A percentile compares a stretch with the other conserved stretches of the same genome.
These are phyloP conservation scores for Magnusiomyces tetraspermus DNA, from an alignment of 1,139 yeast genomes.

Conservation along the genomic window DNA sequence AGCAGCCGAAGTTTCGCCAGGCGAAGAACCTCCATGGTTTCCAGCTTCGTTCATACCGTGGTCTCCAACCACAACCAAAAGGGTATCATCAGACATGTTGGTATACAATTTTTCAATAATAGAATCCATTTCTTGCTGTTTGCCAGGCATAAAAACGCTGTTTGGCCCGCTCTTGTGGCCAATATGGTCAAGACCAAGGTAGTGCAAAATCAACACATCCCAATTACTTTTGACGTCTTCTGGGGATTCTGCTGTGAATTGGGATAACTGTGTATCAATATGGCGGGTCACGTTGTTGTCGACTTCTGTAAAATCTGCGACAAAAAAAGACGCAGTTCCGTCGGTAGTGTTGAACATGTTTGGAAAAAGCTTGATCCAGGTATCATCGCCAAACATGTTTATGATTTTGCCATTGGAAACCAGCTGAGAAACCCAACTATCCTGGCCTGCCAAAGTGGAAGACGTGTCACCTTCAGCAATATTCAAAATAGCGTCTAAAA, in stretches of 20 bases:
- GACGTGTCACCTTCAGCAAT: slow-evolving; percentile 87
- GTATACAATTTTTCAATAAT: slow-evolving; percentile 49
- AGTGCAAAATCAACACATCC: slow-evolving; percentile 85
- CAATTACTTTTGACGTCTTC: slow-evolving; percentile 36
- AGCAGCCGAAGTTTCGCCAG: slow-evolving; percentile 86
- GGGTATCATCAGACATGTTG: slow-evolving; percentile 44
- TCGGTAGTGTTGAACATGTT: slow-evolving; percentile 54
- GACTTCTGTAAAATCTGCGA: slow-evolving; percentile 88
- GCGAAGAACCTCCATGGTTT: slow-evolving; percentile 91
- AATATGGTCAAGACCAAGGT: slow-evolving; percentile 89
- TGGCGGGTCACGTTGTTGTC: slow-evolving; percentile 91
- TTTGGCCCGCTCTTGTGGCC: slow-evolving; percentile 95
- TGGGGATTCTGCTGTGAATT: slow-evolving; percentile 6
- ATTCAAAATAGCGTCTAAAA: slow-evolving; percentile 86
- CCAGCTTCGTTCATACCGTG: slow-evolving; percentile 90
- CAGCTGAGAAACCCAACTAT: slow-evolving; percentile 80
- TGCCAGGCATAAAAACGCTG: slow-evolving; percentile 67
- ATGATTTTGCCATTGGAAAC: slow-evolving; percentile 38
- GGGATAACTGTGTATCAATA: slow-evolving; percentile 45
- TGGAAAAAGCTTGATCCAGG: slow-evolving; percentile 89
- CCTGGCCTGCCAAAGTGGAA: slow-evolving; percentile 65
- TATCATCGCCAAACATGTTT: slow-evolving; percentile 92
- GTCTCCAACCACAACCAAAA: slow-evolving; percentile 78
- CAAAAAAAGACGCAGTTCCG: slow-evolving; percentile 91
- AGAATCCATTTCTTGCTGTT: slow-evolving; percentile 77